A percentile compares a stretch with the other conserved stretches of the same genome.
phyloP scores from a whole-genome alignment of 225 moss, liverwort and hornwort species.

The Anthoceros angustus region DNA sequence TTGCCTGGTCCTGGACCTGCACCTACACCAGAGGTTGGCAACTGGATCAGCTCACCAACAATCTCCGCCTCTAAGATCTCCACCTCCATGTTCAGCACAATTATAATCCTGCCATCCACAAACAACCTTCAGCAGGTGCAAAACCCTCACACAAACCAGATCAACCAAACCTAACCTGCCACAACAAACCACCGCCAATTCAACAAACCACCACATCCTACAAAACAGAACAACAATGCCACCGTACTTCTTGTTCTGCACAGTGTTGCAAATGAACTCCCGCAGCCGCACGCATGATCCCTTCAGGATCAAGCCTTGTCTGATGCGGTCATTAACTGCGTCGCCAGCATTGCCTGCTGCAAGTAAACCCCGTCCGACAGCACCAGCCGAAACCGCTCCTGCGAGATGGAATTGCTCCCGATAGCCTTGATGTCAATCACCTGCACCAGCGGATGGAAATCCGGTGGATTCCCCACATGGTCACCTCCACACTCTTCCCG shows the following conservation, averaged over 20 bases:
- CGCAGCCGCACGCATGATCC: conserved; percentile 75
- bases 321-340: conserved; percentile 88
- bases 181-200: too few species aligned
- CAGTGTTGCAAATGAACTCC: conserved; percentile 90
- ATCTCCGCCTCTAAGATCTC: conserved; percentile 57
- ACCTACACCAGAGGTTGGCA: conserved; percentile 24
- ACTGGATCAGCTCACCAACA: conserved; percentile 60
- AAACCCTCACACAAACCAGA: too few species aligned
- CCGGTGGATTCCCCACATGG: conserved; percentile 53
- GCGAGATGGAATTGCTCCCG: conserved; percentile 64
- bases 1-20: conserved; percentile 15
- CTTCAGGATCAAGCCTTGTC: conserved; percentile 49
- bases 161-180: too few species aligned
- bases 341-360: conserved; percentile 97
- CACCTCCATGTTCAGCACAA: conserved; percentile 88
- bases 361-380: conserved; percentile 65
- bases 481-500: conserved; percentile 72
- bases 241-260: conserved; percentile 76
- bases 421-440: conserved; percentile 77
- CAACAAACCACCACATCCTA: too few species aligned
- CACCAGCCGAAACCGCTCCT: conserved; percentile 75
- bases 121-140: too few species aligned
- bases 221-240: too few species aligned
- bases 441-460: conserved; percentile 17
- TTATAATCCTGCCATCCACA: conserved; percentile 98